Evolutionary conservation across 495 filamentous ascomycete species (phyloP), one percentile per base, ranked within the genome.

Genomic region (Usnea hakonensis): DNA sequence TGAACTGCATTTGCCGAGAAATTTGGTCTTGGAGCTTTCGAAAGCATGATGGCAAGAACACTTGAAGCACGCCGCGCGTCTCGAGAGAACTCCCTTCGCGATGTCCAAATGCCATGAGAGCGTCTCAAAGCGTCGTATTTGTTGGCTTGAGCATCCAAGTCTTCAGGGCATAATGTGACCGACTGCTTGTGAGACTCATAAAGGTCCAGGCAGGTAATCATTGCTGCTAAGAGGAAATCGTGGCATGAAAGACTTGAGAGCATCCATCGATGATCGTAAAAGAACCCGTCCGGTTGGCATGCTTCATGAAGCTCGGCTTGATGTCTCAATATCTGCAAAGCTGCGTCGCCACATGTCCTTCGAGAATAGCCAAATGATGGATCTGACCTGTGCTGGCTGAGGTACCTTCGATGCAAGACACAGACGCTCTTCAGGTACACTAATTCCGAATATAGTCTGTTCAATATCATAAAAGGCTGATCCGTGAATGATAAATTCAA

Each of bases 131-230:
- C 73, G 23, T 19, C 56, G 66, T 35, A 67, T 64, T 48, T 73
- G 63, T 35, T 65, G 59, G 55, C 63, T 48, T 26, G 64, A 48
- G 44, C 23, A 23, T 30, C 46, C 46, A 50, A 30, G 58, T 50
- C 48, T 60, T 26, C 16, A 41, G 26, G 17, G 36, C 14, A 8
- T 10, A 26, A 48, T 21, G 16, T 41, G 59, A 52, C 62, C 11
- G 71, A 60, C 43, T 64, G 46, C 26, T 9, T 56, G 21, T 61
- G 54, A 44, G 44, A 62, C 14, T 56, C 56, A 19, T 64, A 66
- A 11, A 84, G 66, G 61, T 82, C 78, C 0, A 81, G 69, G 60
- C 79, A 80, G 16, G 82, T 65, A 17, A 83, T 67, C 80, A 83
- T 82, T 14, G 78, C 72, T 1, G 79, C 80, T 2, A 79, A 70